Conservation (phyloP, 306 rosid genomes). For the Senna tora region DNA sequence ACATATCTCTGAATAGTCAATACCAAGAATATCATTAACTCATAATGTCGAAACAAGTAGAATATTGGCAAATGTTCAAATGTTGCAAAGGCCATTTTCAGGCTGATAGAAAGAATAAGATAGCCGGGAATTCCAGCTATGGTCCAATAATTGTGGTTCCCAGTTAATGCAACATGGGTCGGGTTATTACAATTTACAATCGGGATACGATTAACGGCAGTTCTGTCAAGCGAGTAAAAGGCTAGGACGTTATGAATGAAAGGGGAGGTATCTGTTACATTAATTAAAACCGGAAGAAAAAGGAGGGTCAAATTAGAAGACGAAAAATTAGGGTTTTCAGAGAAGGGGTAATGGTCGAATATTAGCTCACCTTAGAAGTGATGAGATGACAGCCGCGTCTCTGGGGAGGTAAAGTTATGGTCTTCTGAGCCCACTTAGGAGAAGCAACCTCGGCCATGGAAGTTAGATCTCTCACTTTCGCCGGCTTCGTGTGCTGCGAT, state of each 20-base stretch:
- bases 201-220: neutral
- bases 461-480: slow-evolving; percentile 34
- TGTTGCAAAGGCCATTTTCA: neutral
- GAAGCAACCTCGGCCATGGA: slow-evolving; percentile 55
- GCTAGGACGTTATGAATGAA: neutral
- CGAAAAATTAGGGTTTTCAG: slow-evolving; percentile 39
- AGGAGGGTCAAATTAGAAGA: neutral
- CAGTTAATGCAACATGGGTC: neutral
- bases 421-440: slow-evolving; percentile 95
- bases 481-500: slow-evolving; percentile 34
- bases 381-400: slow-evolving; percentile 90
- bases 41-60: neutral
- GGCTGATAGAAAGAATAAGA: neutral
- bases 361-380: slow-evolving; percentile 66
- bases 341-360: neutral
- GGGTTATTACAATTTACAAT: neutral
- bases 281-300: neutral
- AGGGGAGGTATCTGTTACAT: neutral
- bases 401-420: slow-evolving; percentile 69
- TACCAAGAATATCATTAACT: neutral
- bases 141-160: neutral
- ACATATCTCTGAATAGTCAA: neutral
- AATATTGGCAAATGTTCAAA: neutral
- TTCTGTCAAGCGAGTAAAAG: neutral
- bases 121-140: neutral